Conservation (phyloP, 2,329 filamentous ascomycete genomes). For the Alternaria consortialis region DNA sequence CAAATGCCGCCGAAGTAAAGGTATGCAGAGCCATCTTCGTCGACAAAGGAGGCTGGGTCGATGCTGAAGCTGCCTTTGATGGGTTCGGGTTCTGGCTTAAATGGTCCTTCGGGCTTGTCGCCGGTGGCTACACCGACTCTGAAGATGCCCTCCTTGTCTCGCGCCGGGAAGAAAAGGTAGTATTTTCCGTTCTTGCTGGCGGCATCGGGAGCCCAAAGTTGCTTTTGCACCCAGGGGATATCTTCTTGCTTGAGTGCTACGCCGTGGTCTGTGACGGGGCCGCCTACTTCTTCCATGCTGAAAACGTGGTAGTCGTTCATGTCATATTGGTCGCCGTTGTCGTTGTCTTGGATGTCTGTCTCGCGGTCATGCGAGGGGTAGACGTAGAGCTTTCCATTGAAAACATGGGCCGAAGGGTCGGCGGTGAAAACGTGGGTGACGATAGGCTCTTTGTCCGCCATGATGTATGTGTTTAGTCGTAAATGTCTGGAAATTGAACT, state of each 20-base stretch:
- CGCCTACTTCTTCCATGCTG: slow-evolving; percentile 65
- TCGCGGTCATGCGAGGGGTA: slow-evolving; percentile 84
- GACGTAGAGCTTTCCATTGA: slow-evolving; percentile 77
- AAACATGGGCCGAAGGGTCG: slow-evolving; percentile 82
- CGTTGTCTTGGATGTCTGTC: slow-evolving; percentile 77
- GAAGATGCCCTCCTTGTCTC: slow-evolving; percentile 75
- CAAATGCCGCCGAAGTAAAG: slow-evolving; percentile 82
- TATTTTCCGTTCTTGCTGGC: slow-evolving; percentile 74
- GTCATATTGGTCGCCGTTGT: slow-evolving; percentile 86
- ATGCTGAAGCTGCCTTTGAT: slow-evolving; percentile 78
- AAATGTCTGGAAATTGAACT: slow-evolving; percentile 1
- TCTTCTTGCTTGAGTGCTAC: slow-evolving; percentile 71
- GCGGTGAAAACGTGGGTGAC: slow-evolving; percentile 81
- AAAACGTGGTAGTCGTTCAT: slow-evolving; percentile 88
- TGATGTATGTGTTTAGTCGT: slow-evolving; percentile 17
- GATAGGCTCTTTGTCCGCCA: slow-evolving; percentile 64
- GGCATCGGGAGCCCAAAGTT: slow-evolving; percentile 83
- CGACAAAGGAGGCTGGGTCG: slow-evolving; percentile 79
- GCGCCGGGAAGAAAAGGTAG: slow-evolving; percentile 80
- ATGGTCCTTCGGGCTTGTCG: slow-evolving; percentile 73
- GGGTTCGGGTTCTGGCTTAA: slow-evolving; percentile 68
- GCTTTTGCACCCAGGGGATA: slow-evolving; percentile 79
- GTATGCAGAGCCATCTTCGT: slow-evolving; percentile 71
- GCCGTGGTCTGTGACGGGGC: slow-evolving; percentile 75
- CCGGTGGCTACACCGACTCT: slow-evolving; percentile 76